Evolutionary conservation across 2,329 filamentous ascomycete genomes (phyloP), one percentile per base, ranked within the genome.

Genomic region (Sclerotiophoma versabilis): DNA sequence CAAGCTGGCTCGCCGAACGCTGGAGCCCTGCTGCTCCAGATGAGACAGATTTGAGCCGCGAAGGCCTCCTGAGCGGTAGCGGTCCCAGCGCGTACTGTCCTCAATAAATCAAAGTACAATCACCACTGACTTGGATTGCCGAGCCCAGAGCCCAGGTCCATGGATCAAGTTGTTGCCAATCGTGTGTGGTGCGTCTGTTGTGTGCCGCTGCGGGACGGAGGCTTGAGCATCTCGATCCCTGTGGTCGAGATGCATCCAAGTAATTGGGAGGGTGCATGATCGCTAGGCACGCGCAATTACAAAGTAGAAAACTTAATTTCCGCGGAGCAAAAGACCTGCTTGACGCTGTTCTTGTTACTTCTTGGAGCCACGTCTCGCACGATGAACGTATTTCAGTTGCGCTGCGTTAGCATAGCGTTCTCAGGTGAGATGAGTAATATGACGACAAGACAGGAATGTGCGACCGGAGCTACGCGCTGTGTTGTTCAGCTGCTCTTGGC

Each of bases 381-480:
- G 19, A 33, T n/a, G 19, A 17, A 25, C 12, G n/a, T 32, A 15
- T 44, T 22, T 26, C 19, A 44, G 39, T 15, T 5, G 19, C 19
- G n/a, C 30, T 43, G n/a, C 11, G 19, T 37, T 44, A 15, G 17
- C 19, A 14, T 17, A 12, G 23, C 23, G 27, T 15, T 9, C 23
- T 39, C 15, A 2, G 27, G 15, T 36, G 22, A n/a, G n/a, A n/a
- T n/a, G n/a, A n/a, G n/a, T n/a, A n/a, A n/a, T n/a, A 32, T 48
- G 43, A 48, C 30, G 37, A 47, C 30, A 26, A 25, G 23, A 42
- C 27, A 29, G 42, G 42, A 47, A 51, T 46, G 42, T 41, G 19
- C 36, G 36, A 36, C 36, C n/a, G 27, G 6, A 36, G 32, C 30
- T 25, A 34, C 41, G 15, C 32, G 48, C 48, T 26, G 33, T 12